Evolutionary conservation across 2,329 filamentous ascomycete species (phyloP).

Genomic region (Penicillium carneum): DNA sequence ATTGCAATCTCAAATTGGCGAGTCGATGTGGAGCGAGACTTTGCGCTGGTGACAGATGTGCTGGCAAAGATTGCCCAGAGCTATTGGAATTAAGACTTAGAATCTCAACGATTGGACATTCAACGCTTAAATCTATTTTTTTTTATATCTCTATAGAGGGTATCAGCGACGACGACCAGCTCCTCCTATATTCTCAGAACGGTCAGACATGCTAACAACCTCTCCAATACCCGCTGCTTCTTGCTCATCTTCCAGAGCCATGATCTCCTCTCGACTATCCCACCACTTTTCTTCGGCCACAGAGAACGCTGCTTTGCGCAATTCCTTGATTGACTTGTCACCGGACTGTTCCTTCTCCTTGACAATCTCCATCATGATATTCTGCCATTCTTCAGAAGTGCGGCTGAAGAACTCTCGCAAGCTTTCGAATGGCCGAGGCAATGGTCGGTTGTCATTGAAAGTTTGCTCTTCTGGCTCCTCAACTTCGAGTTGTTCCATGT

Average conservation of each 20-base stretch:
- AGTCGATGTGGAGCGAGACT: slow-evolving; percentile 72
- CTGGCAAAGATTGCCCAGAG: slow-evolving; percentile 59
- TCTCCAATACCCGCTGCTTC: slow-evolving; percentile 94
- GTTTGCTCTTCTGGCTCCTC: slow-evolving; percentile 53
- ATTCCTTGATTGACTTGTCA: slow-evolving; percentile 80
- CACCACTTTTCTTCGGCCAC: slow-evolving; percentile 97
- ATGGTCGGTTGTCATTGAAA: slow-evolving; percentile 77
- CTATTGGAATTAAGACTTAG: not conserved
- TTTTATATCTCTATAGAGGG: not conserved
- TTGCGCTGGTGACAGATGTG: slow-evolving; percentile 69
- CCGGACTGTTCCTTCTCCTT: slow-evolving; percentile 67
- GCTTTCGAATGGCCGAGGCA: slow-evolving; percentile 82
- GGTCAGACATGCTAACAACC: slow-evolving; percentile 84
- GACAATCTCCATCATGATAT: slow-evolving; percentile 77
- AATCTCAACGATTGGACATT: not conserved
- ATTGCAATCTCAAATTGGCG: slow-evolving; percentile 88
- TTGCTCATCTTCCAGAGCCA: slow-evolving; percentile 90
- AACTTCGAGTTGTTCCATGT: slow-evolving; percentile 49
- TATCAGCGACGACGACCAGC: slow-evolving; percentile 55
- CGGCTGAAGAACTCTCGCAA: slow-evolving; percentile 90
- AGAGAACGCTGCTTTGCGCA: slow-evolving; percentile 88
- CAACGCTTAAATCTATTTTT: not conserved
- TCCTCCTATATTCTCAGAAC: slow-evolving; percentile 61
- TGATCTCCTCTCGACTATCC: slow-evolving; percentile 95
- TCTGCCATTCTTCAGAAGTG: slow-evolving; percentile 89